Conservation (phyloP, 768 basidiomycete species). For the Pleurotus sapidus region DNA sequence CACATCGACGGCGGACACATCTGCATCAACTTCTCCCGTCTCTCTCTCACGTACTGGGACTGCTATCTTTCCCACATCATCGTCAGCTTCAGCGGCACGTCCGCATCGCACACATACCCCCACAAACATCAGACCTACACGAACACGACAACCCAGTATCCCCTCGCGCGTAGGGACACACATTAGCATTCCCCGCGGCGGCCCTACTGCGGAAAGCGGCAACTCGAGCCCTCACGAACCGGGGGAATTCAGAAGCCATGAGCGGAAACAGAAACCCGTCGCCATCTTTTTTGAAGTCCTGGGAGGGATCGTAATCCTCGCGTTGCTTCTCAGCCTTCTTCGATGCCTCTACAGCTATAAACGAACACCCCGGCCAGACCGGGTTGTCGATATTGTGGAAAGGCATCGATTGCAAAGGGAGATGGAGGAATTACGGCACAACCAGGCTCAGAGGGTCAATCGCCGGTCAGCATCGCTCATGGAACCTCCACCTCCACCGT, state of each 20-base stretch:
- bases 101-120: background rate
- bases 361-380: conserved; percentile 43
- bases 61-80: conserved; percentile 7
- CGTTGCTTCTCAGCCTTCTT: conserved; percentile 30
- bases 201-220: conserved; percentile 7
- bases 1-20: conserved; percentile 7
- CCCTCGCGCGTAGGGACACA: conserved; percentile 7
- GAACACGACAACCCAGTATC: background rate
- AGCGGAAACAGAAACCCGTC: conserved; percentile 27
- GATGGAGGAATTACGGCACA: conserved; percentile 41
- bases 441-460: conserved; percentile 11
- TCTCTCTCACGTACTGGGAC: background rate
- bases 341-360: conserved; percentile 43
- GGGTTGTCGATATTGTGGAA: conserved; percentile 36
- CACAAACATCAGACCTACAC: background rate
- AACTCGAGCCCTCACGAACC: conserved; percentile 6
- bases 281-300: conserved; percentile 44
- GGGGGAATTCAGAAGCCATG: conserved; percentile 2
- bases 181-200: conserved; percentile 10
- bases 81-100: conserved; percentile 6
- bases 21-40: conserved; percentile 3
- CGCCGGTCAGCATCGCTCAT: conserved; percentile 24
- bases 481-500: conserved; percentile 49
- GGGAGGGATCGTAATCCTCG: conserved; percentile 35
- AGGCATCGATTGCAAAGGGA: conserved; percentile 49